phyloP scores from a whole-genome alignment of 176 grass and related monocot species.

The Aegilops tauschii region DNA sequence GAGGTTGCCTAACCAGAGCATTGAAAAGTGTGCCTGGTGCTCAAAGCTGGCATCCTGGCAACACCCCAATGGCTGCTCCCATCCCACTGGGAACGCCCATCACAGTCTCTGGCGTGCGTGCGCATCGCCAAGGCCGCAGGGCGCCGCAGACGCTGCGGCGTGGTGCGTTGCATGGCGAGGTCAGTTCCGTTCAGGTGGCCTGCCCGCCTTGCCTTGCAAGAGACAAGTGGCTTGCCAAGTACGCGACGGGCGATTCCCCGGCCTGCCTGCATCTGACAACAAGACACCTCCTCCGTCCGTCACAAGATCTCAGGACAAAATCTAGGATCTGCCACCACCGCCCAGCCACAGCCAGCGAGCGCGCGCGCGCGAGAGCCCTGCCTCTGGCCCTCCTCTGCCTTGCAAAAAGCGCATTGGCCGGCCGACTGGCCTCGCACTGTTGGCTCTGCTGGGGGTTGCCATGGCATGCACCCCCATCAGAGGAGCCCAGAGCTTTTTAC shows the following conservation, averaged over 20 bases:
- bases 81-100: not conserved
- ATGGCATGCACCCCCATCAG: constrained; percentile 1
- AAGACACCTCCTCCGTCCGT: not conserved
- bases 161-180: constrained; percentile 20
- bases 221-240: constrained; percentile 39
- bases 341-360: too few relatives aligned
- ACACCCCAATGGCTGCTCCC: too few relatives aligned
- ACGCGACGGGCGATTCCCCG: not conserved
- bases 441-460: not conserved
- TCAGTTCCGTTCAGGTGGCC: not conserved
- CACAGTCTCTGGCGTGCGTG: constrained; percentile 15
- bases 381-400: too few relatives aligned
- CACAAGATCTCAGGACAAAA: constrained; percentile 47
- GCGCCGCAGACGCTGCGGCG: not conserved
- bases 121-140: not conserved
- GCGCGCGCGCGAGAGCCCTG: not conserved
- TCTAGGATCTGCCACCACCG: constrained; percentile 32
- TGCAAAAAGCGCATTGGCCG: not conserved
- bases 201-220: constrained; percentile 52
- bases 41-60: too few relatives aligned
- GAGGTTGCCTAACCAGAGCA: too few relatives aligned
- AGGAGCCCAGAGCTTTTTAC: not conserved
- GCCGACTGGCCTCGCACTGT: constrained; percentile 2
- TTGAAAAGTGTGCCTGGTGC: too few relatives aligned
- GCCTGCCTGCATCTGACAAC: constrained; percentile 26